A percentile compares a stretch with the other conserved stretches of the same genome.
Conservation (phyloP, 1,284 basidiomycete species). For the Naganishia liquefaciens region DNA sequence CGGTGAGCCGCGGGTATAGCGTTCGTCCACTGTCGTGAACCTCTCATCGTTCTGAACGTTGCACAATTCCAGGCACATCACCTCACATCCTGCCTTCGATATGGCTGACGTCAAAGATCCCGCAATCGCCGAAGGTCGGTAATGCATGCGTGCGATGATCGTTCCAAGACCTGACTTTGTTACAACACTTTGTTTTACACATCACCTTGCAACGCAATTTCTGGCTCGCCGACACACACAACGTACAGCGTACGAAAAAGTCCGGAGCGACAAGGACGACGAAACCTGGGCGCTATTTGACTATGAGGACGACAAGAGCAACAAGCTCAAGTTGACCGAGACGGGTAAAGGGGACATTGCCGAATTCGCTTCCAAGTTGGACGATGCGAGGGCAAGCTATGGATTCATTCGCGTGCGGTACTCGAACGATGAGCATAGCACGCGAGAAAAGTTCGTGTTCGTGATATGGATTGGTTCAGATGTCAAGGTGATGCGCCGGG, state of each 20-base stretch:
- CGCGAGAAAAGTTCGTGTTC: conserved; percentile 86
- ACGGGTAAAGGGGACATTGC: conserved; percentile 75
- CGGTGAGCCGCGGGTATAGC: too few species aligned
- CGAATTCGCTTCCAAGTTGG: conserved; percentile 71
- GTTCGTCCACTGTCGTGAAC: too few species aligned
- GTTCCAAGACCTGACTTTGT: too few species aligned
- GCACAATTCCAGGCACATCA: too few species aligned
- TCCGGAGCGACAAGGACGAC: conserved; percentile 75
- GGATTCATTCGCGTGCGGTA: conserved; percentile 80
- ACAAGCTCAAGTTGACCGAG: conserved; percentile 72
- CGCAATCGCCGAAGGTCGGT: conserved; percentile 71
- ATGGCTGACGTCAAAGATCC: conserved; percentile 84
- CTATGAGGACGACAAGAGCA: conserved; percentile 82
- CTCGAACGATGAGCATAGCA: conserved; percentile 67
- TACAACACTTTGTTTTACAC: too few species aligned
- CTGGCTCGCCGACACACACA: too few species aligned
- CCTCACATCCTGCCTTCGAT: conserved; percentile 5
- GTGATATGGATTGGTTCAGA: conserved; percentile 83
- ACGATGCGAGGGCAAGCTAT: conserved; percentile 70
- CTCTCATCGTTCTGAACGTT: too few species aligned
- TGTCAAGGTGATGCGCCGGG: conserved; percentile 83
- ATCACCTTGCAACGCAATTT: too few species aligned
- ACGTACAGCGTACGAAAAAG: conserved; percentile 73
- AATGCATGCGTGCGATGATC: too few species aligned
- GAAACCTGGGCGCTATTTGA: conserved; percentile 83